Percentiles rank a stretch among this genome's conserved stretches.
Conservation (phyloP, 1,284 basidiomycete genomes). For the Ustilago esculenta region DNA sequence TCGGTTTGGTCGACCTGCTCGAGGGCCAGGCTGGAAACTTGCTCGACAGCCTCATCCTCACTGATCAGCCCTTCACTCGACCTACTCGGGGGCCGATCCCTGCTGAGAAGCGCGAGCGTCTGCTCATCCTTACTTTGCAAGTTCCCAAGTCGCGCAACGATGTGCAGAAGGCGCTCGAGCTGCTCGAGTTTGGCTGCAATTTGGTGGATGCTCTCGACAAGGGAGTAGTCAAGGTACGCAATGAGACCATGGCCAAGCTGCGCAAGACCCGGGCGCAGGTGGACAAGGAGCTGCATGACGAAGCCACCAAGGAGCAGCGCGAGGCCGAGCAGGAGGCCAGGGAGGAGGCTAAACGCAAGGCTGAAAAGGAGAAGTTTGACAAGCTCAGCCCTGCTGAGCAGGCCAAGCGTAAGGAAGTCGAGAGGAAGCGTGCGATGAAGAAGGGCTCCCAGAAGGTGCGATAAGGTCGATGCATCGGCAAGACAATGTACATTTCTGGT, state of each 20-base stretch:
- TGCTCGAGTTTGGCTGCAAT: constrained; percentile 58
- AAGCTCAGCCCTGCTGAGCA: constrained; percentile 63
- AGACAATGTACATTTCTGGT: too few relatives aligned
- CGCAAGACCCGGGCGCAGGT: constrained; percentile 55
- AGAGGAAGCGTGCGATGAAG: constrained; percentile 59
- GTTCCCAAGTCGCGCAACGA: constrained; percentile 43
- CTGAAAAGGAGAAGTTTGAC: constrained; percentile 59
- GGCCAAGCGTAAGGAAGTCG: constrained; percentile 62
- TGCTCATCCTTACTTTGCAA: constrained; percentile 55
- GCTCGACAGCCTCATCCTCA: constrained; percentile 60
- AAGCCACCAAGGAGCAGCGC: constrained; percentile 43
- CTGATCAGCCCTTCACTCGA: constrained; percentile 55
- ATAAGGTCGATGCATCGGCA: too few relatives aligned
- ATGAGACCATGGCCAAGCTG: constrained; percentile 52
- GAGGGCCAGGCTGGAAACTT: constrained; percentile 42
- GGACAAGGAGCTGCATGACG: constrained; percentile 50
- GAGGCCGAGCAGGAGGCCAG: constrained; percentile 58
- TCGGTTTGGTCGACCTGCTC: constrained; percentile 57
- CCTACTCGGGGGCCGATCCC: constrained; percentile 40
- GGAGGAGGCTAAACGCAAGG: constrained; percentile 57
- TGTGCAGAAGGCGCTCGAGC: constrained; percentile 36
- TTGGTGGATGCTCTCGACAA: constrained; percentile 58
- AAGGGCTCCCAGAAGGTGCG: constrained; percentile 47
- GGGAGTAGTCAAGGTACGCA: constrained; percentile 44
- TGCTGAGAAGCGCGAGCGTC: constrained; percentile 43